Base-by-base conservation (phyloP, 805 yeast genomes). In the Starmerella powellii region DNA sequence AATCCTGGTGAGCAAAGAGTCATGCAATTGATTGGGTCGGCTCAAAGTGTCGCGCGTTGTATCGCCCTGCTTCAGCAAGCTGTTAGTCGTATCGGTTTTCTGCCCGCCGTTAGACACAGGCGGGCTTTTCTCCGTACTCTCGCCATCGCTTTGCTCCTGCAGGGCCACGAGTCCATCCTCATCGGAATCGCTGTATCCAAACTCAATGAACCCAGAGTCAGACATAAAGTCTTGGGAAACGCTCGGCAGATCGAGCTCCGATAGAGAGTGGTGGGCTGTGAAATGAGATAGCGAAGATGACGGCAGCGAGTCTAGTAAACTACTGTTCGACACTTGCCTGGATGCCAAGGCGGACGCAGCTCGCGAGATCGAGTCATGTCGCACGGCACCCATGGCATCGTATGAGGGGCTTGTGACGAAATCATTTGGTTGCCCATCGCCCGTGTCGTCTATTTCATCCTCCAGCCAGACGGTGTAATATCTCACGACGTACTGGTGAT, bases 401-500 rank as follows among this genome's bases (percentile, higher is more conserved):
- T 23, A 23, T 27, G 12, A 18, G 32, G 18, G 27, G 24, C 19
- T 13, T 15, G 4, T 18, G n/a, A 36, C 20, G 3, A 23, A 5
- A 28, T 28, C 21, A 20, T 13, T 6, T 24, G 8, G n/a, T 23
- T 10, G 15, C 63, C 53, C 2, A 60, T 66, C 28, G 52, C 60
- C 40, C 3, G n/a, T 61, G 12, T 27, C 13, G 6, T 42, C 57
- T 24, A 53, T 47, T 23, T 77, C 78, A 42, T 84, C 93, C 56
- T 87, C 96, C 4, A 88, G 72, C 99, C 99, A 91, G 0, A 96
- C 95, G 3, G 96, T 94, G 62, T 83, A 91, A 61, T 91, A 91
- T 43, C 99, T 66, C 3, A 91, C 98, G 31, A 91, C 95, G 59
- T 85, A 88, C 57, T 87, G 96, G 57, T 91, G 96, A 53, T 87